Base-by-base conservation (phyloP, 2,329 filamentous ascomycete genomes). In the Aspergillus sp. region DNA sequence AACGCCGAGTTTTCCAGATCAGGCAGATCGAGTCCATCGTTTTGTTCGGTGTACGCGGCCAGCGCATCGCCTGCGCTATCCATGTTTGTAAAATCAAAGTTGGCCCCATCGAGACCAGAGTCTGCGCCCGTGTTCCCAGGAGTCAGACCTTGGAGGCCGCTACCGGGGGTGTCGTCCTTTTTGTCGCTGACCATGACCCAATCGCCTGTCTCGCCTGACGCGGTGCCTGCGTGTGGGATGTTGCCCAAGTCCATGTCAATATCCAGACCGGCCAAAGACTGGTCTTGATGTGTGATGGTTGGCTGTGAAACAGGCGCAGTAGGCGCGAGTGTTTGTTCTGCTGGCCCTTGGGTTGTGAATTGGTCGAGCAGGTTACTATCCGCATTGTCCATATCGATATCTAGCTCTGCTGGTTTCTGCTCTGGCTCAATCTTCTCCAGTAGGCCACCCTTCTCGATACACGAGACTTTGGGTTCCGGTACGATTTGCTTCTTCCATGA, bases 1-100 rank as follows among this genome's bases (percentile, higher is more conserved):
- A 95, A 95, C 1, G 91, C 91, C 41, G 89, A 92, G 71, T 93
- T 90, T 51, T 92, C 90, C 81, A 92, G 85, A 65, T 89, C 89
- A 8, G 84, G 86, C 47, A 84, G 73, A 66, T 83, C 82, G 4
- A 82, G 75, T 3, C 78, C 78, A 59, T 82, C 82, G 54, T 85
- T 82, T 15, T 86, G 84, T 17, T 85, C 84, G 47, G 85, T 87
- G 71, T 89, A 92, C 45, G 85, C 85, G 2, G 87, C 87, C 41
- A 92, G 78, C 3, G 89, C 90, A 71, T 92, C 89, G 15, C 88
- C 89, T 0, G 89, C 90, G 25, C 88, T 88, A 74, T 93, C 88
- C 60, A 79, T 77, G 63, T 79, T 77, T 62, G 68, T 89, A 50
- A 79, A 76, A 64, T 77, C 85, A 50, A 80, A 80, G 62, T 75